phyloP scores from a whole-genome alignment of 1,284 basidiomycete genomes.

The Ustilago hordei region DNA sequence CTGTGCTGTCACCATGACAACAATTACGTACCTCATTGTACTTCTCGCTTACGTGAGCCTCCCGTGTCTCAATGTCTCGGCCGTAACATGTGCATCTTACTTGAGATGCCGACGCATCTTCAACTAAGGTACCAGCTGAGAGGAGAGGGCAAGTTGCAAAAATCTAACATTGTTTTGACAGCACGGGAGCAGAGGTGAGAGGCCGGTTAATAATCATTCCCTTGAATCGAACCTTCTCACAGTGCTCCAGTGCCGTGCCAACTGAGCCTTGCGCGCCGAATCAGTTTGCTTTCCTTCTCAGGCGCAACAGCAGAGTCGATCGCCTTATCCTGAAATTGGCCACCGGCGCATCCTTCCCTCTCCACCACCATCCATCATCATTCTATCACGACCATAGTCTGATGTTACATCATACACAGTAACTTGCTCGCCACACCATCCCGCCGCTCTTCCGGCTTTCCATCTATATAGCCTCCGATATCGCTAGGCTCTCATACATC shows the following conservation, averaged over 20 bases:
- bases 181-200: background rate
- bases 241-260: slow-evolving; percentile 8
- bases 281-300: too few species aligned
- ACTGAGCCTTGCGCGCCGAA: slow-evolving; percentile 15
- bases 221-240: background rate
- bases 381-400: slow-evolving; percentile 20
- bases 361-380: slow-evolving; percentile 30
- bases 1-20: too few species aligned
- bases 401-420: slow-evolving; percentile 19
- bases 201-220: background rate
- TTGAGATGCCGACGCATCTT: too few species aligned
- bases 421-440: background rate
- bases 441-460: slow-evolving; percentile 27
- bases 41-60: too few species aligned
- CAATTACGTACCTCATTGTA: too few species aligned
- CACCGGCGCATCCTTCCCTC: slow-evolving; percentile 9
- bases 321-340: background rate
- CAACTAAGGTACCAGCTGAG: too few species aligned
- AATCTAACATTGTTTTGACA: slow-evolving; percentile 10
- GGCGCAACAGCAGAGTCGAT: slow-evolving; percentile 4
- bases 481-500: slow-evolving; percentile 46
- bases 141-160: slow-evolving; percentile 14
- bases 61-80: too few species aligned
- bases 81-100: too few species aligned
- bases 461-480: slow-evolving; percentile 46